phyloP scores from a whole-genome alignment of 106 monocot species.

The Alisma plantagoaquatica region DNA sequence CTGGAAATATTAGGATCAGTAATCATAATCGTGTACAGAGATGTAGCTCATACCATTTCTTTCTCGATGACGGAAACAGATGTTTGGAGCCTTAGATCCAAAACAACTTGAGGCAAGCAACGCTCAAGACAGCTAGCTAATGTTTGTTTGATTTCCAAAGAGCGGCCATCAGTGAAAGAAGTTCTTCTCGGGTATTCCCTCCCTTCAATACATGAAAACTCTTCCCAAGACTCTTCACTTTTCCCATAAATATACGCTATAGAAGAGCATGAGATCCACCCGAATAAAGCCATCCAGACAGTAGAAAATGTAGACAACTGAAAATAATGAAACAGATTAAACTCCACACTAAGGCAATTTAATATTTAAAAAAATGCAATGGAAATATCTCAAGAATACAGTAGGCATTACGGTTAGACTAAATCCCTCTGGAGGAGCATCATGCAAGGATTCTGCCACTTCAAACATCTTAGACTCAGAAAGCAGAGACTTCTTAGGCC shows the following conservation, averaged over 20 bases:
- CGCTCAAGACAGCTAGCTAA: conserved; percentile 67
- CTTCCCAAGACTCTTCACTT: conserved; percentile 36
- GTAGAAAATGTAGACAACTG: conserved; percentile 89
- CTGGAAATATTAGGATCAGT: too few species aligned
- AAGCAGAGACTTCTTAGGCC: conserved; percentile 88
- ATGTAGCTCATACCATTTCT: conserved; percentile 70
- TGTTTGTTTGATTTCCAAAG: conserved; percentile 69
- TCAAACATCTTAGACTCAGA: conserved; percentile 88
- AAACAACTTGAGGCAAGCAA: conserved; percentile 44
- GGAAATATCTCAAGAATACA: too few species aligned
- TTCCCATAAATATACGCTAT: conserved; percentile 63
- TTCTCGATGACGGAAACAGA: conserved; percentile 76
- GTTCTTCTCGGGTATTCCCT: conserved; percentile 65
- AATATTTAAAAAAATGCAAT: too few species aligned
- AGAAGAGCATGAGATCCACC: conserved; percentile 82
- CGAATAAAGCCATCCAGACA: conserved; percentile 86
- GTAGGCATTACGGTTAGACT: conserved; percentile 47
- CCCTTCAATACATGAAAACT: conserved; percentile 57
- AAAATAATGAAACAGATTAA: too few species aligned
- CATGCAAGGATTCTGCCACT: conserved; percentile 88
- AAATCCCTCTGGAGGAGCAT: conserved; percentile 88
- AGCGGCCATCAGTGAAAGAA: conserved; percentile 47
- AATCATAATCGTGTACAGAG: too few species aligned
- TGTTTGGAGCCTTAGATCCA: conserved; percentile 36
- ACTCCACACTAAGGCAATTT: too few species aligned